Evolutionary conservation across 805 yeast genomes (phyloP).

Genomic region (Saccharomycopsis capsularis): DNA sequence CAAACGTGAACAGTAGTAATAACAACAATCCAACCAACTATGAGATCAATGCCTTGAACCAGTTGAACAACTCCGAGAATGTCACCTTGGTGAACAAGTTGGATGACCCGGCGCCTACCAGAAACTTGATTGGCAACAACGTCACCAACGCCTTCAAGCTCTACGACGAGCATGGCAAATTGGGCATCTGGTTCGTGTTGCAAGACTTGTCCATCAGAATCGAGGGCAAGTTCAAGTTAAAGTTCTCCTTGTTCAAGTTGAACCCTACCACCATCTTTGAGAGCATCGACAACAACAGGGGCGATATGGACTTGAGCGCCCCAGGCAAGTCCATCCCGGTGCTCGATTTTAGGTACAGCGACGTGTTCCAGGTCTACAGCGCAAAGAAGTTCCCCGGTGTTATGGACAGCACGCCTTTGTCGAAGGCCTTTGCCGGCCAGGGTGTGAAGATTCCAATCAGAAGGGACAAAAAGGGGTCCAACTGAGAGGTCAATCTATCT

Average conservation of each 20-base stretch:
- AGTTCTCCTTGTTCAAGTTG: slow-evolving; percentile 32
- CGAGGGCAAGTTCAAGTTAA: slow-evolving; percentile 37
- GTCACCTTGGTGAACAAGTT: slow-evolving; percentile 21
- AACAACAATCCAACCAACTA: slow-evolving; percentile 16
- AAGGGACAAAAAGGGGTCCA: slow-evolving; percentile 26
- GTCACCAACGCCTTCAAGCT: slow-evolving; percentile 35
- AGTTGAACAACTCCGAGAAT: slow-evolving; percentile 15
- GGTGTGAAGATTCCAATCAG: slow-evolving; percentile 38
- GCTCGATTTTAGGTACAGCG: slow-evolving; percentile 29
- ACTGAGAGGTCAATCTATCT: background rate
- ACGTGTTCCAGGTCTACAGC: slow-evolving; percentile 33
- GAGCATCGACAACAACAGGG: slow-evolving; percentile 1
- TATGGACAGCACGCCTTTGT: slow-evolving; percentile 34
- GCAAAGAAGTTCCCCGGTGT: slow-evolving; percentile 43
- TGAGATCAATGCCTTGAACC: slow-evolving; percentile 6
- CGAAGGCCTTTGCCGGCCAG: slow-evolving; percentile 36
- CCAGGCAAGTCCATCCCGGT: slow-evolving; percentile 23
- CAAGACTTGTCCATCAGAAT: slow-evolving; percentile 37
- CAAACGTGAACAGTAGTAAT: background rate
- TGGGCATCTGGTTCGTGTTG: slow-evolving; percentile 38
- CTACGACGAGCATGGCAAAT: slow-evolving; percentile 30
- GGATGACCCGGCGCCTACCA: slow-evolving; percentile 27
- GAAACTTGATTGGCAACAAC: slow-evolving; percentile 35
- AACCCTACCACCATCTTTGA: slow-evolving; percentile 21
- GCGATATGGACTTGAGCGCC: slow-evolving; percentile 5